Percentiles rank a stretch among this genome's conserved stretches.
Evolutionary conservation across 352 stramenopile species (phyloP).

Genomic region (Phytophthora syringae): DNA sequence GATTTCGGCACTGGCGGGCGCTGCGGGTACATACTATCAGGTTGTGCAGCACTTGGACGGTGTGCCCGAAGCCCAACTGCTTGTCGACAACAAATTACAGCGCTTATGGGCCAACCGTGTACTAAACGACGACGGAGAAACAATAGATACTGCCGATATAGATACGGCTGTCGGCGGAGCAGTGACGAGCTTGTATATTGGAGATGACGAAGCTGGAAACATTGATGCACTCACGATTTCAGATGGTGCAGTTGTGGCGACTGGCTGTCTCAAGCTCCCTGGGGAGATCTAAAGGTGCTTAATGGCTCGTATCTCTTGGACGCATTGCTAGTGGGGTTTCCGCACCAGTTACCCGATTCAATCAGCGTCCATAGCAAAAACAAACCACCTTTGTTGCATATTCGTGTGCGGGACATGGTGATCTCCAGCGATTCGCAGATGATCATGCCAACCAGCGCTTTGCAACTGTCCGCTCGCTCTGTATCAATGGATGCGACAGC

Average conservation of each 20-base stretch:
- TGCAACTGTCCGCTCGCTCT: constrained; percentile 49
- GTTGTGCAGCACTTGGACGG: constrained; percentile 61
- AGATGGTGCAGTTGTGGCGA: constrained; percentile 59
- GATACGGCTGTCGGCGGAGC: constrained; percentile 49
- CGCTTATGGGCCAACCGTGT: constrained; percentile 37
- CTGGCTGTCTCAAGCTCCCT: constrained; percentile 36
- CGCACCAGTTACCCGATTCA: constrained; percentile 25
- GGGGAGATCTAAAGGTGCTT: constrained; percentile 49
- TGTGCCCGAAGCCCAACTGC: constrained; percentile 49
- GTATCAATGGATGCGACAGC: constrained; percentile 62
- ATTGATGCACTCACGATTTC: constrained; percentile 51
- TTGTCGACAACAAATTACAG: constrained; percentile 51
- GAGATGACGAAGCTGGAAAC: constrained; percentile 18
- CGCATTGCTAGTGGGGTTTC: constrained; percentile 30
- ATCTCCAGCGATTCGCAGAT: constrained; percentile 49
- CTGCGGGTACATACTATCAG: constrained; percentile 67
- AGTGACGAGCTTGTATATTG: constrained; percentile 54
- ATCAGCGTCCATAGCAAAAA: constrained; percentile 26
- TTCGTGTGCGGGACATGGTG: constrained; percentile 50
- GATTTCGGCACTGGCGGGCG: constrained; percentile 53
- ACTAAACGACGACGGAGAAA: constrained; percentile 26
- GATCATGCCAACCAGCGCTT: constrained; percentile 42
- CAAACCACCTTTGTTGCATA: constrained; percentile 33
- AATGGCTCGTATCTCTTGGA: constrained; percentile 66
- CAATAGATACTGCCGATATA: constrained; percentile 30